Evolutionary conservation across 148 eudicot species (phyloP), one percentile per base, ranked within the genome.

Genomic region (Dianthus caryophyllus): DNA sequence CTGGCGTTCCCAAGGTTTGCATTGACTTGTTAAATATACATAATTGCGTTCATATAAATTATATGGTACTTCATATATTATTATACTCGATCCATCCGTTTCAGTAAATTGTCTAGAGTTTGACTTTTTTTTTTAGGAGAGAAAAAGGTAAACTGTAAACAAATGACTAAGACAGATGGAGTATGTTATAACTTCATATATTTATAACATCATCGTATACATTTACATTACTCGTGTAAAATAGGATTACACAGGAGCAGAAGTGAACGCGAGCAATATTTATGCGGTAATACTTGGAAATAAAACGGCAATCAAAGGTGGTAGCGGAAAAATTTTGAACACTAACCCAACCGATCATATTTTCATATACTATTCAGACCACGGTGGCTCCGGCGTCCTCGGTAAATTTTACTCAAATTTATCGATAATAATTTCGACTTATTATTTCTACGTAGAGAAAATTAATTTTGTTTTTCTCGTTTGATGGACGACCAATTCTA

Each of bases 301-400:
- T 33, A 65, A 72, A 64, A 73, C 4, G 14, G 54, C 48, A 8
- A 18, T 70, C 3, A 69, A 60, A 14, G 80, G 83, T 25, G 83
- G 83, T 10, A 73, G 72, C 25, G 66, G 77, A 14, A 80, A 80
- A 67, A 77, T 80, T 18, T 12, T 80, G 10, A 49, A 69, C 1
- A 80, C 72, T 18, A 68, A 74, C 38, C 80, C 80, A 17, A 55
- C 76, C 17, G 83, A 80, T 66, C 71, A 76, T 43, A 20, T 73
- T 13, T 80, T 80, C 62, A 69, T 80, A 7, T 80, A 54, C 67
- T 80, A 76, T 21, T 14, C 75, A 7, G 83, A 73, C 29, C 83
- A 80, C 46, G 83, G 83, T 15, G 68, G 72, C 5, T 31, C 77
- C 11, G 83, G 83, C 4, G 1, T 65, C 24, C 77, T 80, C 6